A percentile compares a stretch with the other conserved stretches of the same genome.
Conservation (phyloP, 2,329 filamentous ascomycete genomes). For the Clonostachys chloroleuca region DNA sequence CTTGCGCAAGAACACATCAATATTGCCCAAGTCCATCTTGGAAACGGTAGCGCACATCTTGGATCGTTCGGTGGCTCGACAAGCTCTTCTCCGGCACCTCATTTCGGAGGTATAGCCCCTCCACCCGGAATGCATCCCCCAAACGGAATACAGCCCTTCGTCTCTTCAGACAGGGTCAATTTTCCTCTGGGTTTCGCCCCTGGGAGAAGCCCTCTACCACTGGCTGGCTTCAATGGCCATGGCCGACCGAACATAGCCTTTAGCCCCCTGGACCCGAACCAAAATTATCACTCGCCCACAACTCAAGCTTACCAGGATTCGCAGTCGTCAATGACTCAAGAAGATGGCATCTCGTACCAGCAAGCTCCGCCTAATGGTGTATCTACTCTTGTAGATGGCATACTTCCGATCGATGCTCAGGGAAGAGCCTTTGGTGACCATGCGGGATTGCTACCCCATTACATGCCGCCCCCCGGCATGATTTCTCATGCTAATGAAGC, state of each 20-base stretch:
- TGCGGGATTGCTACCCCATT: conserved; percentile 10
- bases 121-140: conserved; percentile 37
- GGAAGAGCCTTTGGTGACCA: too few species aligned
- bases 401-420: too few species aligned
- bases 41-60: conserved; percentile 52
- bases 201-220: too few species aligned
- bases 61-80: conserved; percentile 50
- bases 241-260: conserved; percentile 28
- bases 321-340: conserved; percentile 47
- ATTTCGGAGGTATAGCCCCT: conserved; percentile 40
- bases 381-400: conserved; percentile 19
- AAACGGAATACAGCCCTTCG: conserved; percentile 25
- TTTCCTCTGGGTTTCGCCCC: too few species aligned
- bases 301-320: conserved; percentile 60
- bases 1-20: too few species aligned
- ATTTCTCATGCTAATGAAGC: conserved; percentile 12
- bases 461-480: conserved; percentile 12
- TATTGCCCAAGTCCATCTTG: conserved; percentile 39
- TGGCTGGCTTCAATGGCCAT: conserved; percentile 25
- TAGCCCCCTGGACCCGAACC: conserved; percentile 18
- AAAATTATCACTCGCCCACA: conserved; percentile 46
- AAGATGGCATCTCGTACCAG: conserved; percentile 34
- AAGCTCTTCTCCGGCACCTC: conserved; percentile 52
- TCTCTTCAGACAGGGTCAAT: conserved; percentile 8
- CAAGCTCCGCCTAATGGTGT: conserved; percentile 33